A percentile compares a stretch with the other conserved stretches of the same genome.
Conservation (phyloP, 1,139 yeast species). For the Scheffersomyces titani region DNA sequence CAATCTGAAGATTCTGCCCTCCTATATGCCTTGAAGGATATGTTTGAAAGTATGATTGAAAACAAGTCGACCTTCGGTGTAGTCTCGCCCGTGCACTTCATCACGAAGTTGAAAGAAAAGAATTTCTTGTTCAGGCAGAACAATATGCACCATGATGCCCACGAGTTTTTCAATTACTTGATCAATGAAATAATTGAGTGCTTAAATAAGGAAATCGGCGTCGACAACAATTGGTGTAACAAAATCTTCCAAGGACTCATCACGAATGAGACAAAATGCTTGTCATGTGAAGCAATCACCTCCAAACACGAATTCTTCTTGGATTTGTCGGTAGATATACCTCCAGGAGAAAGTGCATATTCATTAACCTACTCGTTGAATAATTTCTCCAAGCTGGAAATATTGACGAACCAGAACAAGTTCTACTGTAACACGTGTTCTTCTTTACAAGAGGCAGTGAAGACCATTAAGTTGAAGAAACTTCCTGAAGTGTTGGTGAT, state of each 20-base stretch:
- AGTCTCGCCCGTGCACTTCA: slow-evolving; percentile 75
- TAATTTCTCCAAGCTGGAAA: slow-evolving; percentile 83
- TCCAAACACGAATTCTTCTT: slow-evolving; percentile 83
- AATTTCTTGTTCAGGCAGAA: slow-evolving; percentile 84
- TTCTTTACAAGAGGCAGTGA: slow-evolving; percentile 91
- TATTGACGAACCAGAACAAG: slow-evolving; percentile 83
- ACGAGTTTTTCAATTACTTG: slow-evolving; percentile 87
- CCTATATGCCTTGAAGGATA: slow-evolving; percentile 76
- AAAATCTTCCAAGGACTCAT: slow-evolving; percentile 81
- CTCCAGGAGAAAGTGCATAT: slow-evolving; percentile 63
- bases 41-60: slow-evolving; percentile 82
- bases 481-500: slow-evolving; percentile 79
- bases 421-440: slow-evolving; percentile 91
- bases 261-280: slow-evolving; percentile 86
- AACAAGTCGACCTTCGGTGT: slow-evolving; percentile 73
- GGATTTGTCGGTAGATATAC: slow-evolving; percentile 84
- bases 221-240: slow-evolving; percentile 56
- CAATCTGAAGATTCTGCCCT: slow-evolving; percentile 56
- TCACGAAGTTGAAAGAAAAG: slow-evolving; percentile 74
- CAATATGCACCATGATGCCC: slow-evolving; percentile 97
- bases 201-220: slow-evolving; percentile 43
- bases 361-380: slow-evolving; percentile 71
- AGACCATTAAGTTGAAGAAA: slow-evolving; percentile 78
- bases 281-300: slow-evolving; percentile 86
- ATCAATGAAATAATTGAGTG: slow-evolving; percentile 81